phyloP scores from a whole-genome alignment of 768 basidiomycete genomes.

The Pulveroboletus sp. region DNA sequence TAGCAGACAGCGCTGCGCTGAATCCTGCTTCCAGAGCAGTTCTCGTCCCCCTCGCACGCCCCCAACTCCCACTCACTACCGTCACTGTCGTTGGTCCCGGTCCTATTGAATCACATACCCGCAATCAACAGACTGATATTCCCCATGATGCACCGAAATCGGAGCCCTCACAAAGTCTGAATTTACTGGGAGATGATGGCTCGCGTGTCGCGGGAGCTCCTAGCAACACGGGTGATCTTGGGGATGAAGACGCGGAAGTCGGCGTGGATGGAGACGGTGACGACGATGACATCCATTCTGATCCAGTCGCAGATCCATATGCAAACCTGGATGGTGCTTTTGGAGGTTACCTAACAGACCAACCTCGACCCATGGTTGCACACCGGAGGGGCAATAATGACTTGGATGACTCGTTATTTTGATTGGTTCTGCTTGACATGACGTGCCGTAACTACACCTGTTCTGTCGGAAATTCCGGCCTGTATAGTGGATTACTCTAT shows the following conservation, averaged over 20 bases:
- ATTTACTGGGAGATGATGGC: constrained; percentile 20
- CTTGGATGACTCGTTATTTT: constrained; percentile 70
- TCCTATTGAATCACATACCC: constrained; percentile 27
- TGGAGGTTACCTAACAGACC: constrained; percentile 66
- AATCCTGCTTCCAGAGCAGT: constrained; percentile 76
- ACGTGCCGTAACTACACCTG: background rate
- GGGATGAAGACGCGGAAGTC: constrained; percentile 21
- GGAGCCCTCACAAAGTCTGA: constrained; percentile 22
- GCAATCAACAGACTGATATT: constrained; percentile 26
- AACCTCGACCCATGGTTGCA: constrained; percentile 58
- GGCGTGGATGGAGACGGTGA: constrained; percentile 39
- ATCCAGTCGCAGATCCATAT: constrained; percentile 62
- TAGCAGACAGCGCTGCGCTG: constrained; percentile 85
- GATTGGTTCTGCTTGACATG: background rate
- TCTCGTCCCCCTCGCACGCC: constrained; percentile 57
- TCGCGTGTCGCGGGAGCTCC: background rate
- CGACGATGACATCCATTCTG: constrained; percentile 37
- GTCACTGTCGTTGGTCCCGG: constrained; percentile 60
- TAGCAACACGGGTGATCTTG: constrained; percentile 11
- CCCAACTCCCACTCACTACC: constrained; percentile 40
- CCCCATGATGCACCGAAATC: constrained; percentile 27
- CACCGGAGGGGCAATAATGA: constrained; percentile 41
- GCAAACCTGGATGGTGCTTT: constrained; percentile 78
- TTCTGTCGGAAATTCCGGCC: background rate
- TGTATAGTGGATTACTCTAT: constrained; percentile 6